Evolutionary conservation across 2,329 filamentous ascomycete genomes (phyloP).

Genomic region (Fusarium devonianum): DNA sequence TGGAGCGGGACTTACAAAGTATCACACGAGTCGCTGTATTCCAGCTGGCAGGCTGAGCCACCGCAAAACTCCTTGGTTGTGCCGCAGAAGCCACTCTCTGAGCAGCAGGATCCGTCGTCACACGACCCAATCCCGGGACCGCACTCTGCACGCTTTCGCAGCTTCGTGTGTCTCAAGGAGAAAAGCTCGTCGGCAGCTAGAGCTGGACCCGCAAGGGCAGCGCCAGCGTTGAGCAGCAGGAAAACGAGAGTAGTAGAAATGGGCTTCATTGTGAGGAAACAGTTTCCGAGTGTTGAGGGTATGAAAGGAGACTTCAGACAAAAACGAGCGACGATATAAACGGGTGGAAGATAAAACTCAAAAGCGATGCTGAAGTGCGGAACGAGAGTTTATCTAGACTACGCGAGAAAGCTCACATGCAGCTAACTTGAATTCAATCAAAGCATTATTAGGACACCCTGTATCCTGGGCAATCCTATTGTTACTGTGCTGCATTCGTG

Average conservation of each 20-base stretch:
- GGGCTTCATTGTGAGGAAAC: conserved; percentile 28
- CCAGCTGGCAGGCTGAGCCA: conserved; percentile 50
- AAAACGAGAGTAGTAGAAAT: conserved; percentile 21
- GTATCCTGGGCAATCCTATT: conserved; percentile 15
- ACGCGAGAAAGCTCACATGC: conserved; percentile 27
- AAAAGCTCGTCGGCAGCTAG: conserved; percentile 19
- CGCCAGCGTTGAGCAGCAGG: conserved; percentile 28
- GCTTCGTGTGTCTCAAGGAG: conserved; percentile 16
- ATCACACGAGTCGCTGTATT: conserved; percentile 51
- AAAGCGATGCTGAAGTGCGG: conserved; percentile 12
- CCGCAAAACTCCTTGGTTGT: conserved; percentile 46
- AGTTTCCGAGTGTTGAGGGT: neutral
- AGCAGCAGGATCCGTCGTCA: conserved; percentile 46
- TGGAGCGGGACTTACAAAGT: conserved; percentile 48
- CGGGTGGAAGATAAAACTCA: conserved; percentile 14
- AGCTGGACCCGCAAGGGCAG: conserved; percentile 31
- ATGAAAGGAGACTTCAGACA: neutral
- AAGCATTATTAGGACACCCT: conserved; percentile 1
- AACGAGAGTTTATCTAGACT: conserved; percentile 37
- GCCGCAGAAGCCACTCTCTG: conserved; percentile 49
- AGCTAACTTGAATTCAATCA: conserved; percentile 7
- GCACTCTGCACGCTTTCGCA: conserved; percentile 42
- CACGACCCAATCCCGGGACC: conserved; percentile 49
- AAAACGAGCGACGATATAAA: conserved; percentile 26
- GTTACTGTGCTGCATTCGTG: conserved; percentile 12